A percentile compares a stretch with the other conserved stretches of the same genome.
These are phyloP conservation scores for Byssothecium circinans DNA, from an alignment of 2,329 filamentous ascomycete species.

Conservation along the genomic window DNA sequence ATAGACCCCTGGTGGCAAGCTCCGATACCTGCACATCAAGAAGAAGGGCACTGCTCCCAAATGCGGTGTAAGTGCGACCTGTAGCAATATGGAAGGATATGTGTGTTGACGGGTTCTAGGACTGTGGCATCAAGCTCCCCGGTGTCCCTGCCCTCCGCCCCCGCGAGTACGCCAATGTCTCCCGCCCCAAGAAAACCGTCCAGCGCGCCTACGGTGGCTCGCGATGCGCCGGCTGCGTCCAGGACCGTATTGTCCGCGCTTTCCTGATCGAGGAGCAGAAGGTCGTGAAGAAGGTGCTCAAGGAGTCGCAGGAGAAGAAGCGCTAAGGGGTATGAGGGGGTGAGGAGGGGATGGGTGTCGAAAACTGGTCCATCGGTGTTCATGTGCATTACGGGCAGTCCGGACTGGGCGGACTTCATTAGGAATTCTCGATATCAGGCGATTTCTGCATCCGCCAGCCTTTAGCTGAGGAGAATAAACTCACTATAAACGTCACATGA, in stretches of 20 bases:
- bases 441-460: conserved; percentile 40
- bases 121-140: conserved; percentile 96
- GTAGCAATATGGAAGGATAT: conserved; percentile 1
- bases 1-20: conserved; percentile 94
- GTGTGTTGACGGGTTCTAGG: conserved; percentile 58
- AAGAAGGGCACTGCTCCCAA: conserved; percentile 98
- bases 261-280: conserved; percentile 99
- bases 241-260: conserved; percentile 94
- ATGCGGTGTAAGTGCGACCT: conserved; percentile 58
- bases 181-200: conserved; percentile 99
- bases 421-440: conserved; percentile 39
- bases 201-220: conserved; percentile 96
- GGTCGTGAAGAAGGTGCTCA: conserved; percentile 99
- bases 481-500: conserved; percentile 28
- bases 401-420: conserved; percentile 41
- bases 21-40: conserved; percentile 98
- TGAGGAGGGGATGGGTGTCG: conserved; percentile 33
- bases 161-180: conserved; percentile 95
- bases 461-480: conserved; percentile 41
- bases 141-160: conserved; percentile 98
- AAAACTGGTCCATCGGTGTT: conserved; percentile 46
- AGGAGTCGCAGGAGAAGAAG: conserved; percentile 89
- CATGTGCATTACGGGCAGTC: conserved; percentile 47
- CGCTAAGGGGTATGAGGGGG: conserved; percentile 38
- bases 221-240: conserved; percentile 97